Evolutionary conservation across 2,329 filamentous ascomycete genomes (phyloP), one percentile per base, ranked within the genome.

Genomic region (Aspergillus amoenus): DNA sequence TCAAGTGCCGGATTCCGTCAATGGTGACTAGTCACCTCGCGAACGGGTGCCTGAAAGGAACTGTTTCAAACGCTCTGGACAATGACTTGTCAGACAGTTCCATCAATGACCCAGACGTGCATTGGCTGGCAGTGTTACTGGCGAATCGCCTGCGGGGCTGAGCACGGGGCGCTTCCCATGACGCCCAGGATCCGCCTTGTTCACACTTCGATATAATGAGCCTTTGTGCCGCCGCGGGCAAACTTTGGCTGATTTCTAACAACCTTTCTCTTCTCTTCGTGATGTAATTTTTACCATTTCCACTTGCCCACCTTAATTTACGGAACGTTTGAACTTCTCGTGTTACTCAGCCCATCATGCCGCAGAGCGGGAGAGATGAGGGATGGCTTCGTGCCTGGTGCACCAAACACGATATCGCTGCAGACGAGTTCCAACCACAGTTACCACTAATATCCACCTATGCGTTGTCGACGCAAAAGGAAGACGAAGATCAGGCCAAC

Each of bases 321-420:
- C 15, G 27, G 3, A 39, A 40, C 13, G 21, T 22, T 34, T 32
- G 21, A 15, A 37, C 24, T 32, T 43, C 52, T 34, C 32, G 43
- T 30, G 45, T 43, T 34, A 37, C 34, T 48, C 18, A 2, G 3
- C 17, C 13, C 17, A 55, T 34, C 27, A 56, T 57, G 55, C 21
- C 44, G 37, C 49, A 52, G 49, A 47, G 48, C 30, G 55, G 55
- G 4, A 52, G 49, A 52, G 49, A 57, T 22, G 55, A 57, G 9
- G 37, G 42, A 6, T 57, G 55, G 55, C 55, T 57, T 30, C 49
- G 49, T 37, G 55, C 49, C 49, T 57, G 50, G 55, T 52, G 48
- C 37, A 53, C 49, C 6, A 57, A 46, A 22, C 30, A 53, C 2
- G 45, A 52, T 7, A 32, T 53, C 22, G 37, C 49, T n/a, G 50